Evolutionary conservation across 2,329 filamentous ascomycete genomes (phyloP), one percentile per base, ranked within the genome.

Genomic region (Botryosphaeria dothidea): DNA sequence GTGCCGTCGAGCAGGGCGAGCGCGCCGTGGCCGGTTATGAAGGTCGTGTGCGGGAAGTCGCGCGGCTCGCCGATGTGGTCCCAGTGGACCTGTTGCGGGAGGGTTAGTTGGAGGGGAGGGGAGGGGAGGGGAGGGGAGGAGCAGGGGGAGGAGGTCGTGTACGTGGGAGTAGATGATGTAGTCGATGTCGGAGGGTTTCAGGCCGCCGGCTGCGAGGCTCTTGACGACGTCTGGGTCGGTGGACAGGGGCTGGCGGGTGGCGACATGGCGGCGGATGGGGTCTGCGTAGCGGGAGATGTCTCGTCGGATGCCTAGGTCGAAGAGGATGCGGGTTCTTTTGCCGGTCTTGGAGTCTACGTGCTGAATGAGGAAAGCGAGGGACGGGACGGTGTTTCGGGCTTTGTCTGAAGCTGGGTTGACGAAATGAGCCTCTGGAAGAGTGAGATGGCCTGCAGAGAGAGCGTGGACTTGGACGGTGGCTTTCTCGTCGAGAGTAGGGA

Each of bases 231-330:
- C 71, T n/a, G 81, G 75, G 5, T 41, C 38, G 38, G 38, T 41
- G 38, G 38, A 41, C 8, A 41, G 38, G 11, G 38, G 38, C 17
- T 15, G 38, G 11, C 38, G 11, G 11, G 38, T 41, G 38, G 17
- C 38, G 11, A n/a, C 38, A 41, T 41, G 38, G 11, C 3, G 11
- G 38, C 38, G 38, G 38, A 41, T 41, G 5, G 38, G 38, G 8
- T 11, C 38, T 5, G 38, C 38, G 69, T 86, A 86, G 46, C 75
- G 74, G 4, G 71, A 67, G 13, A 80, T 67, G 31, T 83, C 76
- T 49, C 80, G 78, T 61, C 83, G 81, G 21, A 85, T 73, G 8
- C 84, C 84, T 8, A 87, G 79, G 68, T 86, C 84, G 71, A 86
- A 86, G 67, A 86, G 72, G 7, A 85, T 74, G 71, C 64, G 75